Evolutionary conservation across 139 green algal genomes (phyloP).

Genomic region (Chlorella sp.): DNA sequence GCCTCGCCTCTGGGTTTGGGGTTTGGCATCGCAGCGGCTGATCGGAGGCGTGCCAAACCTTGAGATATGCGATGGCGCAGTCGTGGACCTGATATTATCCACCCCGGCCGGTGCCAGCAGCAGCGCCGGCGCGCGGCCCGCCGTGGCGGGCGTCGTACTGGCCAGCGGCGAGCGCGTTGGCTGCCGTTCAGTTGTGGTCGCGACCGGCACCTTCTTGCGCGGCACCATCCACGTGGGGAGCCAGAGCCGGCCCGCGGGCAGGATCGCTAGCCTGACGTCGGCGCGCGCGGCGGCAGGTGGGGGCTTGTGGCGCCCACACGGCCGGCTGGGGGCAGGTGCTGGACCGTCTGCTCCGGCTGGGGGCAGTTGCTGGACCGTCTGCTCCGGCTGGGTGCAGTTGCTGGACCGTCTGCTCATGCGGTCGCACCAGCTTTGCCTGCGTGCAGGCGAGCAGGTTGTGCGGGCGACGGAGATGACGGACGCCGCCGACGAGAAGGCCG

Average conservation of each 20-base stretch:
- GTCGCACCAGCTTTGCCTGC: no score
- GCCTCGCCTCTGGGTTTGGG: no score
- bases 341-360: no score
- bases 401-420: no score
- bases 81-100: constrained; percentile 50
- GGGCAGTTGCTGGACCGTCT: no score
- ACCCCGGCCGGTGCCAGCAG: not conserved
- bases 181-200: constrained; percentile 48
- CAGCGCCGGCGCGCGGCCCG: not conserved
- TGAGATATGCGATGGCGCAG: constrained; percentile 49
- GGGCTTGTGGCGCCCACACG: no score
- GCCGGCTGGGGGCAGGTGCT: no score
- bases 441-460: not conserved
- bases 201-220: constrained; percentile 60
- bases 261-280: constrained; percentile 39
- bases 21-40: constrained; percentile 1
- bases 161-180: constrained; percentile 38
- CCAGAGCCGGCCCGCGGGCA: constrained; percentile 37
- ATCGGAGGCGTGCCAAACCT: constrained; percentile 25
- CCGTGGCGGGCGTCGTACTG: constrained; percentile 39
- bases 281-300: constrained; percentile 12
- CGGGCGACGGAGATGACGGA: constrained; percentile 23
- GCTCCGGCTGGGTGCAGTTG: no score
- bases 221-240: constrained; percentile 60
- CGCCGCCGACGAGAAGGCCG: constrained; percentile 32